Base-by-base conservation (phyloP, 2,329 filamentous ascomycete genomes). In the Iodosphaeria phyllophila region DNA sequence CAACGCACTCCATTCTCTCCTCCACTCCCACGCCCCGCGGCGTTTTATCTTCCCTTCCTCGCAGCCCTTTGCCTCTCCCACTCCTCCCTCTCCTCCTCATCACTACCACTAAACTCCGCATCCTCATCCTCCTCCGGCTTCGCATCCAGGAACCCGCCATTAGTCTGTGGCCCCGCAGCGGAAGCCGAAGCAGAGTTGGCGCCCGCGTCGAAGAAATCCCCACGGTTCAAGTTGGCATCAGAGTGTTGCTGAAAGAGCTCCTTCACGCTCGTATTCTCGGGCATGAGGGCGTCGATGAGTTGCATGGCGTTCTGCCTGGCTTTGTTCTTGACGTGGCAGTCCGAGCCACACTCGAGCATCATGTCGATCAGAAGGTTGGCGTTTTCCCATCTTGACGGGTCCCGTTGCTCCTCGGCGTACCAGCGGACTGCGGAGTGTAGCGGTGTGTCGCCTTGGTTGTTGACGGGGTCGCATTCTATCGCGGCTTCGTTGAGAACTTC, bases 391-490 rank as follows among this genome's bases (percentile, higher is more conserved):
- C n/a, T n/a, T n/a, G n/a, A n/a, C n/a, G n/a, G n/a, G n/a, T n/a
- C n/a, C 49, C 68, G 64, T 46, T 78, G 69, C 40, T 78, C 64
- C 28, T 54, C 52, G 59, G 84, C 84, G 52, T 76, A 64, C 60
- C 70, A 86, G 41, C 74, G 65, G 37, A 89, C 69, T 28, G 71
- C 78, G 42, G 68, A 68, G 60, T 91, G 80, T 30, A 91, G 60
- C 16, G 77, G 77, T 3, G 78, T 84, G 50, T 89, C 78, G 32
- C 66, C 63, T 30, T 86, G 76, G 38, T 64, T 66, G 54, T 71
- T 75, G 40, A 72, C 41, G 27, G 77, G 75, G 54, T 91, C 80
- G 54, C 83, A 86, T 52, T 89, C 80, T 47, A 91, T 74, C 37
- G 74, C 70, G 36, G 76, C 71, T 48, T 86, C 77, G 56, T 89